Evolutionary conservation across 2,329 filamentous ascomycete species (phyloP).

Genomic region (Xylaria sp.): DNA sequence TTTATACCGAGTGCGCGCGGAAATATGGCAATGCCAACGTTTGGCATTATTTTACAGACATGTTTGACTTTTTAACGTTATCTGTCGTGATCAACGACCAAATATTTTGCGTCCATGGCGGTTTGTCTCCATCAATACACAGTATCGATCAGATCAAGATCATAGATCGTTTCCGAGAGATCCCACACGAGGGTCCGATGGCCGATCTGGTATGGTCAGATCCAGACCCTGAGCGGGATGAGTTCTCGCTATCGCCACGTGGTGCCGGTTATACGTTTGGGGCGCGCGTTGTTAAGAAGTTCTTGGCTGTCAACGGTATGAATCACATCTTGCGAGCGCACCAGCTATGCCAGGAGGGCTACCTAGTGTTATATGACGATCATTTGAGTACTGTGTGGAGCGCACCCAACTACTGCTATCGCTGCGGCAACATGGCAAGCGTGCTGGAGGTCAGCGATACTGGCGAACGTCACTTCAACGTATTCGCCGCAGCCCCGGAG

Average conservation of each 20-base stretch:
- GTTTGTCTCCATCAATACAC: slow-evolving; percentile 89
- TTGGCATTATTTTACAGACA: slow-evolving; percentile 99
- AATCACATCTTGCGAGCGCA: slow-evolving; percentile 97
- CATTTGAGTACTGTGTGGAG: slow-evolving; percentile 97
- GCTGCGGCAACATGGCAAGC: slow-evolving; percentile 96
- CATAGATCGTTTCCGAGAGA: slow-evolving; percentile 98
- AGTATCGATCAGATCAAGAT: slow-evolving; percentile 99
- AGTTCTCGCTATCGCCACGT: slow-evolving; percentile 92
- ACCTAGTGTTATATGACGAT: slow-evolving; percentile 96
- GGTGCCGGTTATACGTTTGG: slow-evolving; percentile 98
- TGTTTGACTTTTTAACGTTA: slow-evolving; percentile 98
- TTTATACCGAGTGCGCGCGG: slow-evolving; percentile 97
- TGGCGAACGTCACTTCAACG: slow-evolving; percentile 95
- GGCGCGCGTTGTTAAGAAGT: slow-evolving; percentile 97
- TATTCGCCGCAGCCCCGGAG: slow-evolving; percentile 96
- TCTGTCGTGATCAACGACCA: slow-evolving; percentile 98
- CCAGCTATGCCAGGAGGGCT: slow-evolving; percentile 97
- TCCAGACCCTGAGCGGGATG: slow-evolving; percentile 95
- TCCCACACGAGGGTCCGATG: slow-evolving; percentile 98
- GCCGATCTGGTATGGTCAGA: slow-evolving; percentile 99
- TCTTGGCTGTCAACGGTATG: slow-evolving; percentile 97
- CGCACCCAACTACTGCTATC: slow-evolving; percentile 94
- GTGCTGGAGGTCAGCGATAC: slow-evolving; percentile 95
- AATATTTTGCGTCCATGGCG: slow-evolving; percentile 98
- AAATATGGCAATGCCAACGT: slow-evolving; percentile 99